A percentile compares a stretch with the other conserved stretches of the same genome.
These are phyloP conservation scores for Byssochlamys sp. DNA, from an alignment of 2,329 filamentous ascomycete genomes.

Conservation along the genomic window DNA sequence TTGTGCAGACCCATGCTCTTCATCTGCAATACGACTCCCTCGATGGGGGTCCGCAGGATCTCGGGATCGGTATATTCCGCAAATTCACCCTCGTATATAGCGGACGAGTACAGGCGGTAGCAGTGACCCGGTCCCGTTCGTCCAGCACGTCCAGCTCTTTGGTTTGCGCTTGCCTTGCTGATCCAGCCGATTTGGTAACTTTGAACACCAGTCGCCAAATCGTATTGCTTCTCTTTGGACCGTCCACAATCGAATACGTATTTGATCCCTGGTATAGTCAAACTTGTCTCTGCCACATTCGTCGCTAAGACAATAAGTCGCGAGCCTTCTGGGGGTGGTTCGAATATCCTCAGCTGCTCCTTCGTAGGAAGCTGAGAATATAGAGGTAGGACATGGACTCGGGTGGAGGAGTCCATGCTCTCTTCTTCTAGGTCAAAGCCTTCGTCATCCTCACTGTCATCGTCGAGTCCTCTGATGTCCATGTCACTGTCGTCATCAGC, in stretches of 20 bases:
- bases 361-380: slow-evolving; percentile 86
- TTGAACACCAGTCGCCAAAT: slow-evolving; percentile 80
- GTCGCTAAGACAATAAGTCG: slow-evolving; percentile 84
- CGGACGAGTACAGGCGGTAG: slow-evolving; percentile 87
- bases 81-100: slow-evolving; percentile 81
- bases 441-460: slow-evolving; percentile 51
- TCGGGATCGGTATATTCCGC: slow-evolving; percentile 78
- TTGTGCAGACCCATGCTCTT: slow-evolving; percentile 89
- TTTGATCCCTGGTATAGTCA: slow-evolving; percentile 88
- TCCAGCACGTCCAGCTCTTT: slow-evolving; percentile 85
- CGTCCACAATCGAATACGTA: slow-evolving; percentile 94
- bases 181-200: slow-evolving; percentile 95
- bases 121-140: slow-evolving; percentile 93
- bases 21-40: slow-evolving; percentile 82
- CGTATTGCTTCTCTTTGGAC: slow-evolving; percentile 83
- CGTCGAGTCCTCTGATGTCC: slow-evolving; percentile 51
- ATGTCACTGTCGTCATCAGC: slow-evolving; percentile 50
- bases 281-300: slow-evolving; percentile 91
- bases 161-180: slow-evolving; percentile 88
- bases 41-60: slow-evolving; percentile 80
- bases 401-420: slow-evolving; percentile 49
- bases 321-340: slow-evolving; percentile 69
- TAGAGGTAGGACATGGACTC: slow-evolving; percentile 81
- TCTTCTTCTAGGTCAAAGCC: slow-evolving; percentile 60
- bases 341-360: slow-evolving; percentile 85